Evolutionary conservation across 1,284 basidiomycete species (phyloP).

Genomic region (Peniophora sp.): DNA sequence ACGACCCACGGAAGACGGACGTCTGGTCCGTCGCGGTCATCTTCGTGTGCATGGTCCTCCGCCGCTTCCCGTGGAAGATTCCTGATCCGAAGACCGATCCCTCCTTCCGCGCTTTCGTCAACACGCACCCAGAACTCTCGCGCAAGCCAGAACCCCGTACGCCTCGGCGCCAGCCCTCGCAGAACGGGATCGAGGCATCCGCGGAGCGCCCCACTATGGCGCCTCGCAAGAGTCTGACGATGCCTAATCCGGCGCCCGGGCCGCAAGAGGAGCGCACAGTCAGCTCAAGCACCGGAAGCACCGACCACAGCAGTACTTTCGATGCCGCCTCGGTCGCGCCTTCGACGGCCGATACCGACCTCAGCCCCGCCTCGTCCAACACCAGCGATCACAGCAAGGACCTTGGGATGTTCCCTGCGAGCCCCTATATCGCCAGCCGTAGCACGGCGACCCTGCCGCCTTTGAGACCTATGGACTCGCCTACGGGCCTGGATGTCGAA

Average conservation of each 20-base stretch:
- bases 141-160: constrained; percentile 19
- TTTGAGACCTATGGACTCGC: constrained; percentile 16
- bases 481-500: constrained; percentile 24
- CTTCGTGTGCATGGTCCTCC: constrained; percentile 97
- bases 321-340: constrained; percentile 7
- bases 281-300: constrained; percentile 5
- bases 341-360: constrained; percentile 8
- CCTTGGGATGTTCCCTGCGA: neutral
- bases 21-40: constrained; percentile 99
- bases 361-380: constrained; percentile 1
- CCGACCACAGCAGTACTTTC: constrained; percentile 8
- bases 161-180: neutral
- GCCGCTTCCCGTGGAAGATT: constrained; percentile 98
- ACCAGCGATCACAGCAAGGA: neutral
- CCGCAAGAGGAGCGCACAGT: neutral
- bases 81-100: constrained; percentile 92
- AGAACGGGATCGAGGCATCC: neutral
- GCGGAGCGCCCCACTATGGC: neutral
- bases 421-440: neutral
- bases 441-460: constrained; percentile 28
- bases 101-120: constrained; percentile 86
- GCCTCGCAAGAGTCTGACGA: constrained; percentile 5
- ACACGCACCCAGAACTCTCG: constrained; percentile 83
- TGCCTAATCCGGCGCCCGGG: neutral
- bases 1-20: constrained; percentile 96